A percentile compares a stretch with the other conserved stretches of the same genome.
phyloP scores from a whole-genome alignment of 305 asterid genomes.

The Fraxinus latifolia region DNA sequence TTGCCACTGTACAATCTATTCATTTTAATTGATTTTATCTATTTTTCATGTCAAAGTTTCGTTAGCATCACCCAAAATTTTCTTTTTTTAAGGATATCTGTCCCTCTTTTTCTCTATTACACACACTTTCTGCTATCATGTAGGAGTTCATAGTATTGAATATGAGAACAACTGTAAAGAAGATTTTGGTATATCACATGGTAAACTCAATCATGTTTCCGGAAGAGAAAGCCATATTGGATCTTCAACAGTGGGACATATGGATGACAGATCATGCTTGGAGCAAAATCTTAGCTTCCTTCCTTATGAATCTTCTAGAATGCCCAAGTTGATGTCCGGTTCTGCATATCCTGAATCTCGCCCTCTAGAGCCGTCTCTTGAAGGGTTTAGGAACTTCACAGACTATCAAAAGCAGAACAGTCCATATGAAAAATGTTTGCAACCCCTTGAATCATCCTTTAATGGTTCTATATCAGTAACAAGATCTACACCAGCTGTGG shows the following conservation, averaged over 20 bases:
- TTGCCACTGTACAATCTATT: neutral
- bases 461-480: constrained; percentile 35
- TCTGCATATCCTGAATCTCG: constrained; percentile 35
- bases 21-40: neutral
- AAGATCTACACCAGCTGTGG: constrained; percentile 61
- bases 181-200: constrained; percentile 33
- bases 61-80: neutral
- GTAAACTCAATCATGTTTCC: constrained; percentile 33
- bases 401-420: constrained; percentile 30
- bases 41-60: neutral
- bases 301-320: constrained; percentile 37
- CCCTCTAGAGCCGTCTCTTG: constrained; percentile 29
- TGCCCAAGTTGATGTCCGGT: constrained; percentile 20
- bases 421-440: constrained; percentile 35
- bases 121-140: constrained; percentile 23
- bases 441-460: constrained; percentile 34
- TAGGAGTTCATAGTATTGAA: constrained; percentile 40
- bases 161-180: constrained; percentile 32
- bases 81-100: neutral
- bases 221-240: constrained; percentile 35
- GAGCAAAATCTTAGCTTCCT: constrained; percentile 35
- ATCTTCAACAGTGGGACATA: constrained; percentile 23
- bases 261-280: constrained; percentile 36
- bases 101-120: neutral
- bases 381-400: constrained; percentile 25